These are phyloP conservation scores for Psilocybe cubensis DNA, from an alignment of 768 basidiomycete genomes.

Conservation along the genomic window DNA sequence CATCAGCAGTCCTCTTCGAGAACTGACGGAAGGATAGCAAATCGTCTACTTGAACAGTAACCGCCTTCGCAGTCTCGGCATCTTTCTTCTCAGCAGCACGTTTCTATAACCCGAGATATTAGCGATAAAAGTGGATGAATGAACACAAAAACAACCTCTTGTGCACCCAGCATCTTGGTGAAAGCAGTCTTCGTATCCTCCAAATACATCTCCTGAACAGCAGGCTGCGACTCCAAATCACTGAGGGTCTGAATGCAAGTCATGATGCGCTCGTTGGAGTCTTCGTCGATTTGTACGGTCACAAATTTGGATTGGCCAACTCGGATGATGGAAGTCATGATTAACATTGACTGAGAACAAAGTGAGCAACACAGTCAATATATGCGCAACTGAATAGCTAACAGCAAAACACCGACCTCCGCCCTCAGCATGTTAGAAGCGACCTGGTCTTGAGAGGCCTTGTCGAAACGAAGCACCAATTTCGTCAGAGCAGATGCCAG, in stretches of 20 bases:
- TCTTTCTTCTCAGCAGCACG: constrained; percentile 91
- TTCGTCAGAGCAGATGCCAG: constrained; percentile 92
- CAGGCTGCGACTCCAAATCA: constrained; percentile 61
- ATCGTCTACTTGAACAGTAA: constrained; percentile 91
- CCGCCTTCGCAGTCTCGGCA: constrained; percentile 67
- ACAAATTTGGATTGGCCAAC: constrained; percentile 97
- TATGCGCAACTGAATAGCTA: neutral
- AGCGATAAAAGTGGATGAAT: neutral
- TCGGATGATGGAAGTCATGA: constrained; percentile 97
- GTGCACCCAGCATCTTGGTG: constrained; percentile 92
- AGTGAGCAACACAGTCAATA: neutral
- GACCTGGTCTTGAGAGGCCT: constrained; percentile 47
- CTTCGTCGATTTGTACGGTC: constrained; percentile 95
- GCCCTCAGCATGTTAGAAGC: constrained; percentile 78
- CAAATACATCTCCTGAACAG: constrained; percentile 74
- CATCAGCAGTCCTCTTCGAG: constrained; percentile 86
- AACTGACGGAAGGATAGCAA: constrained; percentile 92
- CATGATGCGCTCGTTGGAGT: constrained; percentile 94
- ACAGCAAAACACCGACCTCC: constrained; percentile 53
- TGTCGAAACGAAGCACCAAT: constrained; percentile 80
- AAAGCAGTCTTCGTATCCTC: constrained; percentile 91
- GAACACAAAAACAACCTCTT: constrained; percentile 65
- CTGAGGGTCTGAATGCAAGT: constrained; percentile 95
- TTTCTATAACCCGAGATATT: constrained; percentile 52
- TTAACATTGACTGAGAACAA: constrained; percentile 88